These are phyloP conservation scores for Erysimum cheiri DNA, from an alignment of 441 rosid species.

Conservation along the genomic window DNA sequence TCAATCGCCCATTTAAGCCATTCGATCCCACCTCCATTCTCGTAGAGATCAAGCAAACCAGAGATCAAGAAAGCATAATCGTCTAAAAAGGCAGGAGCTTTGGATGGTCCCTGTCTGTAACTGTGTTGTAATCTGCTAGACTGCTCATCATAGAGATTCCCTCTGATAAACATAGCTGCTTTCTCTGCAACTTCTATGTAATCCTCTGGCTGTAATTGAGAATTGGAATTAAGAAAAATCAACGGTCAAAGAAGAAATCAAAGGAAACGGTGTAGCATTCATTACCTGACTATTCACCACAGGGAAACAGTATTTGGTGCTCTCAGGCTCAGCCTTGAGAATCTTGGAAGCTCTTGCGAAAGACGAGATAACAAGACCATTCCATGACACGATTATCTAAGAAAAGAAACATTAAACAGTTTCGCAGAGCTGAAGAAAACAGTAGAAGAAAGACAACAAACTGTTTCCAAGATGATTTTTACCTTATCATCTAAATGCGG, in stretches of 20 bases:
- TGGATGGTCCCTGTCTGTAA: conserved; percentile 87
- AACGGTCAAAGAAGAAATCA: not conserved
- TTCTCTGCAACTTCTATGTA: conserved; percentile 84
- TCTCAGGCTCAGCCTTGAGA: conserved; percentile 61
- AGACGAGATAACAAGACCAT: conserved; percentile 84
- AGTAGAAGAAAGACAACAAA: conserved; percentile 15
- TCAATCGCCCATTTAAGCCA: conserved; percentile 87
- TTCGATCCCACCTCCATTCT: conserved; percentile 63
- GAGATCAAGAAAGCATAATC: conserved; percentile 94
- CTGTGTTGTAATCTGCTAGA: conserved; percentile 76
- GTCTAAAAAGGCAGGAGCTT: conserved; percentile 92
- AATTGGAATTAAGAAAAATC: not conserved
- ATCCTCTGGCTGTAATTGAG: conserved; percentile 65
- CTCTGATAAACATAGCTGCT: conserved; percentile 80
- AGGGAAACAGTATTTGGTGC: conserved; percentile 65
- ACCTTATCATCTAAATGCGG: conserved; percentile 99
- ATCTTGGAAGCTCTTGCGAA: conserved; percentile 91
- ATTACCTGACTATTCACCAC: conserved; percentile 78
- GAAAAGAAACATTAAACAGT: conserved; percentile 4
- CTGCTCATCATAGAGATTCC: conserved; percentile 67
- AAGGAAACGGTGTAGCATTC: not conserved
- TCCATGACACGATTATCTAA: conserved; percentile 94
- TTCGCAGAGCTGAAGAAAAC: conserved; percentile 30
- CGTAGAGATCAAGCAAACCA: conserved; percentile 85
- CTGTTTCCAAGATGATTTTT: not conserved